Evolutionary conservation across 352 stramenopile genomes (phyloP).

Genomic region (Phytophthora agathidicida): DNA sequence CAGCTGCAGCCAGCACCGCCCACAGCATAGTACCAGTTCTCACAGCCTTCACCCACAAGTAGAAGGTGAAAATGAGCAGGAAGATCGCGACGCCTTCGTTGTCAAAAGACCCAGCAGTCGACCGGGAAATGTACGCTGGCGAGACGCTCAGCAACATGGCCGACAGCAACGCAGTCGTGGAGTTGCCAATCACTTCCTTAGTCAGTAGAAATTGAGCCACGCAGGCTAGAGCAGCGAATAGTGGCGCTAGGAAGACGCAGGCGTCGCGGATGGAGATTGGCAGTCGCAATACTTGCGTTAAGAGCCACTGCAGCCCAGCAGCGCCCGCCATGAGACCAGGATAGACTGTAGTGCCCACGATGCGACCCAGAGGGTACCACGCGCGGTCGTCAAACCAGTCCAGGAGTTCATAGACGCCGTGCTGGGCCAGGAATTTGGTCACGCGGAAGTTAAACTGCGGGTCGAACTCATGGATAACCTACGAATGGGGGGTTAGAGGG

Average conservation of each 20-base stretch:
- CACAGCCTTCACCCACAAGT: slow-evolving; percentile 92
- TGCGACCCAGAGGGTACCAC: slow-evolving; percentile 94
- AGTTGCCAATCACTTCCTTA: slow-evolving; percentile 69
- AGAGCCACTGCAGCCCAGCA: slow-evolving; percentile 72
- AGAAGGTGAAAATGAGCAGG: slow-evolving; percentile 97
- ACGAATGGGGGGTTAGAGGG: slow-evolving; percentile 7
- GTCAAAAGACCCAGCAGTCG: slow-evolving; percentile 97
- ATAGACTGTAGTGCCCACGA: slow-evolving; percentile 94
- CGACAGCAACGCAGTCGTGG: slow-evolving; percentile 83
- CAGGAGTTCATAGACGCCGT: slow-evolving; percentile 94
- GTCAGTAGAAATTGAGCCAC: slow-evolving; percentile 91
- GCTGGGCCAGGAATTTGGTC: slow-evolving; percentile 94
- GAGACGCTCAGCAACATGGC: slow-evolving; percentile 95
- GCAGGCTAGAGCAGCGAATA: slow-evolving; percentile 87
- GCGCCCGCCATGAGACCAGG: slow-evolving; percentile 92
- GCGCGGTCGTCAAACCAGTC: slow-evolving; percentile 98
- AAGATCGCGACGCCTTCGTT: slow-evolving; percentile 99
- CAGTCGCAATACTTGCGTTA: slow-evolving; percentile 26
- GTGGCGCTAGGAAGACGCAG: slow-evolving; percentile 90
- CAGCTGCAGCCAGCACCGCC: slow-evolving; percentile 66
- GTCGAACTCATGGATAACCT: slow-evolving; percentile 94
- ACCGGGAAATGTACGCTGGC: slow-evolving; percentile 98
- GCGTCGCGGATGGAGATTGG: slow-evolving; percentile 78
- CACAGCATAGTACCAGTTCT: slow-evolving; percentile 81
- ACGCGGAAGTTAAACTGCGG: slow-evolving; percentile 99